Conservation (phyloP, 2,329 filamentous ascomycete species). For the Sphaerostilbella broomeana region DNA sequence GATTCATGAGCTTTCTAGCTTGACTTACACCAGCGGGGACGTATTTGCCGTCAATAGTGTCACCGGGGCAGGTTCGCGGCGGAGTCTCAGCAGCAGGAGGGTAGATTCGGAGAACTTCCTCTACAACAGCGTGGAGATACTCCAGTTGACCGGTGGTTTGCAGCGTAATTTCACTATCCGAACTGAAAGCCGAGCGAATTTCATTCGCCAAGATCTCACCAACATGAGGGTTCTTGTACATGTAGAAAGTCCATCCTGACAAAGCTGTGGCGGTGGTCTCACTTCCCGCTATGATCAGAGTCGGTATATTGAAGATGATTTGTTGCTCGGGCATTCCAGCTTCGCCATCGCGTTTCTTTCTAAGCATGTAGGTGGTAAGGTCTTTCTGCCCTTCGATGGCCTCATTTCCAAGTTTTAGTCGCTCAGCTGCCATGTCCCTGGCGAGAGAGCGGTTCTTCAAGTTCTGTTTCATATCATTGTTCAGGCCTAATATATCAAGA, state of each 20-base stretch:
- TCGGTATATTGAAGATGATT: constrained; percentile 21
- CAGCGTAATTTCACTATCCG: constrained; percentile 32
- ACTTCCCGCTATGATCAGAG: constrained; percentile 26
- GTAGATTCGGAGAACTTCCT: constrained; percentile 38
- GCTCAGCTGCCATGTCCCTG: constrained; percentile 18
- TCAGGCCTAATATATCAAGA: background rate
- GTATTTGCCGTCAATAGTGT: constrained; percentile 25
- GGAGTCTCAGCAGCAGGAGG: constrained; percentile 26
- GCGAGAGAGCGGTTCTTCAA: constrained; percentile 15
- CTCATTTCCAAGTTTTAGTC: constrained; percentile 18
- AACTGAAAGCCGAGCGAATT: constrained; percentile 26
- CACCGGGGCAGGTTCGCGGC: constrained; percentile 26
- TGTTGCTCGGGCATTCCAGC: constrained; percentile 29
- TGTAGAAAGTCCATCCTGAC: constrained; percentile 24
- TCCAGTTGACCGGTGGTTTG: constrained; percentile 22
- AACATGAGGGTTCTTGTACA: constrained; percentile 24
- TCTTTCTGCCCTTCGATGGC: constrained; percentile 16
- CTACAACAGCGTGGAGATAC: constrained; percentile 35
- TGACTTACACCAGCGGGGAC: constrained; percentile 30
- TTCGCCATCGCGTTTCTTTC: constrained; percentile 24
- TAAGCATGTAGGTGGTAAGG: constrained; percentile 25
- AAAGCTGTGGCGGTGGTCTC: constrained; percentile 30
- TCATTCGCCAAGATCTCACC: constrained; percentile 31
- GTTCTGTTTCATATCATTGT: background rate
- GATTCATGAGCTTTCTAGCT: constrained; percentile 33